phyloP scores from a whole-genome alignment of 768 basidiomycete species.

The Tulasnella sp. region DNA sequence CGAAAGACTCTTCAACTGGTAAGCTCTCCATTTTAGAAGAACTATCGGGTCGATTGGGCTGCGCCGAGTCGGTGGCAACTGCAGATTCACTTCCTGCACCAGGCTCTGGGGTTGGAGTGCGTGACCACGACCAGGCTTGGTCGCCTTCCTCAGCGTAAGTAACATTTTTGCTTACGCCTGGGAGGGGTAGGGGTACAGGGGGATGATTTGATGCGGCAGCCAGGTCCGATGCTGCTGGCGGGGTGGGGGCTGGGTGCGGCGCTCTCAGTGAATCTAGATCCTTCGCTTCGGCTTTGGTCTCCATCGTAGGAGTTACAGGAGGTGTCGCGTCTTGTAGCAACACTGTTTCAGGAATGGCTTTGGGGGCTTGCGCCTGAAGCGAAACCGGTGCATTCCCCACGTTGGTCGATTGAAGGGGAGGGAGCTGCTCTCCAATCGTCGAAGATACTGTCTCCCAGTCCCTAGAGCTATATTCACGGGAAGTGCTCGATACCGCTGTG shows the following conservation, averaged over 20 bases:
- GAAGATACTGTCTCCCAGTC: neutral
- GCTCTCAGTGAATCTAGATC: neutral
- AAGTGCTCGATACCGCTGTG: neutral
- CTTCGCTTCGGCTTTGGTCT: neutral
- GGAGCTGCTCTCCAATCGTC: neutral
- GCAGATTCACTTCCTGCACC: no score
- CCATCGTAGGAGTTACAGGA: neutral
- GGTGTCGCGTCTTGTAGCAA: neutral
- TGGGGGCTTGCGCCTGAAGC: neutral
- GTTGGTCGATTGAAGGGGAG: neutral
- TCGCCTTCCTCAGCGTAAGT: constrained; percentile 34
- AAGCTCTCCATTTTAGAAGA: constrained; percentile 14
- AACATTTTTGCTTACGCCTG: neutral
- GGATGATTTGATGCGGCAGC: neutral
- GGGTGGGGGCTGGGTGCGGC: neutral
- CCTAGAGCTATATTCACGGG: neutral
- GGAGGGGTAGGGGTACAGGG: neutral
- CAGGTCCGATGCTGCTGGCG: neutral
- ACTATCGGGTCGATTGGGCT: constrained; percentile 38
- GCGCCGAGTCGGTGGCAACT: neutral
- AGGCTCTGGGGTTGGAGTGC: constrained; percentile 38
- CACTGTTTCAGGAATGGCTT: neutral
- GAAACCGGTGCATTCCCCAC: neutral
- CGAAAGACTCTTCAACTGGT: constrained; percentile 50
- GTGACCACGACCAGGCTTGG: constrained; percentile 42